phyloP scores from a whole-genome alignment of 257 asterid genomes.

The Apocynum venetum region DNA sequence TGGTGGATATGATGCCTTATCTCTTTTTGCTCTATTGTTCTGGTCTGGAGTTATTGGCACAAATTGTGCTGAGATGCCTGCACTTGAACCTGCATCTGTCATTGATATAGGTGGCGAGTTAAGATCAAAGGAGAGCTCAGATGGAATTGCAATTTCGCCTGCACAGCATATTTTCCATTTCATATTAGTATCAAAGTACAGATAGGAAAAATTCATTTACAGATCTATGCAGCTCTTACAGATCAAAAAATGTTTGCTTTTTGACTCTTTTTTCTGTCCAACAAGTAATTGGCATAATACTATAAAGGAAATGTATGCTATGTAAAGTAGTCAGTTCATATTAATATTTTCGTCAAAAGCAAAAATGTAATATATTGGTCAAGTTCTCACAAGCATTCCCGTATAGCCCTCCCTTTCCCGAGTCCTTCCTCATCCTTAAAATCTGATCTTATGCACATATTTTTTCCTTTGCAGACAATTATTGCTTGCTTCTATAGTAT shows the following conservation, averaged over 20 bases:
- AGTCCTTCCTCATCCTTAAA: background rate
- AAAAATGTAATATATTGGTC: background rate
- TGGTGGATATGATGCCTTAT: conserved; percentile 20
- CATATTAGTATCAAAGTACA: conserved; percentile 18
- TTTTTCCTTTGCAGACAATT: background rate
- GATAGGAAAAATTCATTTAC: conserved; percentile 5
- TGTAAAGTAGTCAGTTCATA: background rate
- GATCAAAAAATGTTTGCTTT: background rate
- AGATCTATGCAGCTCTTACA: background rate
- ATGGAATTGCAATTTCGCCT: conserved; percentile 46
- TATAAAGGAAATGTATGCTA: background rate
- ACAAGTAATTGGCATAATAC: background rate
- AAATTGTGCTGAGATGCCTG: conserved; percentile 29
- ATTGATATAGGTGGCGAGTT: conserved; percentile 37
- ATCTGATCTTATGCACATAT: background rate
- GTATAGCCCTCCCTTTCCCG: background rate
- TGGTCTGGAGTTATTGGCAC: conserved; percentile 65
- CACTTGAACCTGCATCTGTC: conserved; percentile 34
- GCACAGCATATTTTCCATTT: conserved; percentile 19
- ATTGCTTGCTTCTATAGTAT: background rate
- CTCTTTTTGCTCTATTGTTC: conserved; percentile 25
- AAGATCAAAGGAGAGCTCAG: conserved; percentile 39
- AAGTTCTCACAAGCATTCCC: background rate
- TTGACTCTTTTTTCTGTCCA: background rate
- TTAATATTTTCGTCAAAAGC: background rate